Evolutionary conservation across 331 rosid genomes (phyloP), one percentile per base, ranked within the genome.

Genomic region (Stylosanthes scabra): DNA sequence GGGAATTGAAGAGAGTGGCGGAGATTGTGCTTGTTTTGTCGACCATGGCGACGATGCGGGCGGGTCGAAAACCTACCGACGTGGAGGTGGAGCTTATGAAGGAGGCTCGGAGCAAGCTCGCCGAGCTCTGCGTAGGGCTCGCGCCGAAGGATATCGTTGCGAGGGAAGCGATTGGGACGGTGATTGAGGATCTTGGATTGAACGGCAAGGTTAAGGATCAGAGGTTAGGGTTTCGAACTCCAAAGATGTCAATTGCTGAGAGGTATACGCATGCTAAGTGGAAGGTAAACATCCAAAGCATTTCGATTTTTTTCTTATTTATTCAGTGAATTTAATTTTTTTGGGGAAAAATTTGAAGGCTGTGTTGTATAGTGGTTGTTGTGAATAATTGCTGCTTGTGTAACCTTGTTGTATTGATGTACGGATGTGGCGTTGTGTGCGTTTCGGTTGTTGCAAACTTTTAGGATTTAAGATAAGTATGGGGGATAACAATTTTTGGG

Each of bases 21-120:
- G 97, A 92, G 90, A 90, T 92, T 82, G 93, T 95, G 60, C 55
- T 95, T 66, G 97, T 84, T 25, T 54, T 95, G 81, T 92, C 97
- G 8, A 82, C 97, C 1, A 87, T 95, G 99, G 85, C 93, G 31
- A 68, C 83, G 28, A 77, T 95, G 72, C 93, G 99, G 8, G 97
- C 80, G 0, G 95, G 97, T 0, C 80, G 83, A 84, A 90, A 83
- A 29, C 97, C 99, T 7, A 86, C 87, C 37, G 93, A 86, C 11
- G 79, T 58, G 1, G 98, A 93, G 75, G 63, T 89, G 68, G 86
- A 74, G n/a, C 83, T 93, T 34, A 93, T 93, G 97, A 70, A 69
- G 51, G 98, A 93, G 83, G 98, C 98, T 10, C 80, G 92, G 81
- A 72, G 70, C n/a, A 90, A 87, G 85, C 83, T 93, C n/a, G 87